Evolutionary conservation across 2,329 filamentous ascomycete genomes (phyloP), one percentile per base, ranked within the genome.

Genomic region (Fusarium begoniae): DNA sequence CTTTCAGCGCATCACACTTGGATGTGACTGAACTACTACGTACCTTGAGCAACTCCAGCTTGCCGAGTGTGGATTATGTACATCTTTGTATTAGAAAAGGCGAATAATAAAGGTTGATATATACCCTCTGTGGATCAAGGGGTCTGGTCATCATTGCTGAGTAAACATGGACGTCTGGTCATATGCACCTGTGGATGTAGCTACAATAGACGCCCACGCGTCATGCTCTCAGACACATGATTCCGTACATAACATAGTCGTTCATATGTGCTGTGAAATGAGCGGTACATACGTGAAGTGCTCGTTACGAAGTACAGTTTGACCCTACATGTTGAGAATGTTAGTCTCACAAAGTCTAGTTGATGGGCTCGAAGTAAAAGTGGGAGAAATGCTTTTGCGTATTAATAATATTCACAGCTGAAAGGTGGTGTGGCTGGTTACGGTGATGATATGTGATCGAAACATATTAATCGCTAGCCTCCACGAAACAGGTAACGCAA

Each of bases 1-100:
- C 50, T 62, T 68, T 47, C 45, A 66, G 50, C 38, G n/a, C 48
- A n/a, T 53, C 41, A 48, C 63, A 68, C 47, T 48, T 37, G 40
- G n/a, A 28, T 47, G 26, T 35, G 17, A 61, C 45, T 53, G 28
- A 20, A 22, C 32, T 53, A 15, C 30, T 35, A 24, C 24, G 28
- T 50, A 18, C 32, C 50, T 20, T 26, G 43, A 35, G 18, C 62
- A 55, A 50, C 53, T 43, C 38, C 43, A 55, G 48, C 30, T 40
- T 28, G 22, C 8, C 35, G 20, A 28, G 15, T 50, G 55, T 30
- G 40, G n/a, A n/a, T 30, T 30, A 43, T 15, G 48, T 38, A 30
- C 20, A 28, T 20, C 8, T 38, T 22, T 50, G 47, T 24, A 40
- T 50, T 20, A 30, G 32, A 22, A 45, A 40, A 35, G 43, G 18